phyloP scores from a whole-genome alignment of 2,329 filamentous ascomycete genomes.

The Exophiala mesophila region DNA sequence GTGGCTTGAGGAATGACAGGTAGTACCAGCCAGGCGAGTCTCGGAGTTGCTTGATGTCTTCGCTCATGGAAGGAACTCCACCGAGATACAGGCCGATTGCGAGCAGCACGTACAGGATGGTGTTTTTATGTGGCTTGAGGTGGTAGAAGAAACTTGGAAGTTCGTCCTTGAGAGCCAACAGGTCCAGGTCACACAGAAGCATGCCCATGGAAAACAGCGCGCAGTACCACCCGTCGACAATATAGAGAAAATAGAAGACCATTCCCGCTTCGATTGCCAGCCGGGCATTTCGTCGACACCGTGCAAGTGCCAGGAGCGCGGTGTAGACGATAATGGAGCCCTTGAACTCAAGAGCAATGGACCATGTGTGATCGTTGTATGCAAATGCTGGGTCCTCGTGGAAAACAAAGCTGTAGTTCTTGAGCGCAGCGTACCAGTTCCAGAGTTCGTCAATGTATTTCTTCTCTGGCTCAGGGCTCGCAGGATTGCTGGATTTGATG shows the following conservation, averaged over 20 bases:
- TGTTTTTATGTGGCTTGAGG: constrained; percentile 46
- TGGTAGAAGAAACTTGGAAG: constrained; percentile 47
- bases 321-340: constrained; percentile 33
- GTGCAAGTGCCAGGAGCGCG: constrained; percentile 48
- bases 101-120: constrained; percentile 52
- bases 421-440: constrained; percentile 20
- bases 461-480: constrained; percentile 22
- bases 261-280: constrained; percentile 51
- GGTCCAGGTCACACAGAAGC: constrained; percentile 58
- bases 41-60: constrained; percentile 46
- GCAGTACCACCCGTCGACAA: constrained; percentile 60
- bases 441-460: constrained; percentile 18
- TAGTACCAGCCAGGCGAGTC: constrained; percentile 39
- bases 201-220: constrained; percentile 58
- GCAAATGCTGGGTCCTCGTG: constrained; percentile 43
- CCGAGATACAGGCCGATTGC: constrained; percentile 52
- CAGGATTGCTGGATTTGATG: constrained; percentile 39
- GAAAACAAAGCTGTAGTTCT: constrained; percentile 60
- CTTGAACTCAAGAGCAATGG: constrained; percentile 43
- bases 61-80: constrained; percentile 53
- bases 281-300: constrained; percentile 50
- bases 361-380: constrained; percentile 45
- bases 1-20: constrained; percentile 48
- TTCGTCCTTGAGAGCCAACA: constrained; percentile 47
- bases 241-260: constrained; percentile 63